phyloP scores from a whole-genome alignment of 495 filamentous ascomycete genomes.

The Chaetomidium leptoderma region DNA sequence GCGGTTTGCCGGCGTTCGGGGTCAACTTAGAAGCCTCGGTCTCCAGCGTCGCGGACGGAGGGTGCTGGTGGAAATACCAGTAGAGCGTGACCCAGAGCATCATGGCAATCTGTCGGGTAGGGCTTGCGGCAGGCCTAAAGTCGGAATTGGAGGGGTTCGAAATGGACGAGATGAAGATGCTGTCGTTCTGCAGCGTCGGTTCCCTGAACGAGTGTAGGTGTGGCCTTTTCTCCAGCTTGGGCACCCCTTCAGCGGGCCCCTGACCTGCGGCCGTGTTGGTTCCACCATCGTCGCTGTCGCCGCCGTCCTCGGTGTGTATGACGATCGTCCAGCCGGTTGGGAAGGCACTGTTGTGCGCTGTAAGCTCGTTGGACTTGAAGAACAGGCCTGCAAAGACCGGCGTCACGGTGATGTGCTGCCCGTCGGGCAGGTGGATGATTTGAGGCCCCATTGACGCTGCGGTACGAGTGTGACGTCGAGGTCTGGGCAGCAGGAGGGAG shows the following conservation, averaged over 20 bases:
- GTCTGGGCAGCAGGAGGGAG: not conserved
- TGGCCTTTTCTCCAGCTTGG: constrained; percentile 25
- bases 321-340: constrained; percentile 87
- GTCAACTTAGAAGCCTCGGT: constrained; percentile 61
- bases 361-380: constrained; percentile 79
- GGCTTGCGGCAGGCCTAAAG: constrained; percentile 72
- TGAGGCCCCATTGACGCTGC: constrained; percentile 36
- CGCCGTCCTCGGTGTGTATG: constrained; percentile 58
- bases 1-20: constrained; percentile 64
- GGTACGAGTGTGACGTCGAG: not conserved
- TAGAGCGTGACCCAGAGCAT: constrained; percentile 93
- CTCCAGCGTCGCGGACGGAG: constrained; percentile 51
- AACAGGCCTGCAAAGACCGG: constrained; percentile 83
- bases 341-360: constrained; percentile 61
- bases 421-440: constrained; percentile 71
- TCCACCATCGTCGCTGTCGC: constrained; percentile 20
- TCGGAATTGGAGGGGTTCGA: constrained; percentile 75
- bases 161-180: constrained; percentile 84
- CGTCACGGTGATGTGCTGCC: constrained; percentile 71
- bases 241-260: not conserved
- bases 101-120: constrained; percentile 84
- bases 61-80: constrained; percentile 92
- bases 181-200: constrained; percentile 73
- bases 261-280: not conserved
- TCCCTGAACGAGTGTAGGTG: constrained; percentile 60